Percentiles rank a stretch among this genome's conserved stretches.
Evolutionary conservation across 345 rosid genomes (phyloP).

Genomic region (Trapa bicornis): DNA sequence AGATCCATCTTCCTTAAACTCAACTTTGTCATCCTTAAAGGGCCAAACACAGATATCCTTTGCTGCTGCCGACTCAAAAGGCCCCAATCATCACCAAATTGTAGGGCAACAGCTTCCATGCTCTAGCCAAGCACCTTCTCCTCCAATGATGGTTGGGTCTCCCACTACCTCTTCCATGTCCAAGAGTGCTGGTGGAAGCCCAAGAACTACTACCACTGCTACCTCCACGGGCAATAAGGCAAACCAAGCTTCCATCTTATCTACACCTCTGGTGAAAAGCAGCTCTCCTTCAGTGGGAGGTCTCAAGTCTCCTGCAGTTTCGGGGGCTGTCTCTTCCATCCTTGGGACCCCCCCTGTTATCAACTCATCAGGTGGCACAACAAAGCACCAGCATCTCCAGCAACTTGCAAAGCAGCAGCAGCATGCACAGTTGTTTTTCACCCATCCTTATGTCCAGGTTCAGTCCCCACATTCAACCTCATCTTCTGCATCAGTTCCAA

Average conservation of each 20-base stretch:
- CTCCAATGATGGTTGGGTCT: slow-evolving; percentile 59
- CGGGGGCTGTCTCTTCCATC: slow-evolving; percentile 47
- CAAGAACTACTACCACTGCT: slow-evolving; percentile 58
- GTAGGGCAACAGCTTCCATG: slow-evolving; percentile 44
- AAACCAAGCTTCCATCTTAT: slow-evolving; percentile 51
- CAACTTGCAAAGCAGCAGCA: slow-evolving; percentile 47
- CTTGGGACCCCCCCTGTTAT: slow-evolving; percentile 49
- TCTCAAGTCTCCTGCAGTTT: slow-evolving; percentile 47
- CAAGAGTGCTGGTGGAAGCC: slow-evolving; percentile 83
- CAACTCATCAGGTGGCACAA: slow-evolving; percentile 30
- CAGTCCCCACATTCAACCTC: slow-evolving; percentile 40
- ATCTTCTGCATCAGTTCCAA: slow-evolving; percentile 20
- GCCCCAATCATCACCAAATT: slow-evolving; percentile 27
- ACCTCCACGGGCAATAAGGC: slow-evolving; percentile 36
- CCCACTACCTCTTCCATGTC: slow-evolving; percentile 78
- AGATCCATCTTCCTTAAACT: slow-evolving; percentile 37
- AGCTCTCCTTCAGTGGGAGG: slow-evolving; percentile 34
- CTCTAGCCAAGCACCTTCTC: slow-evolving; percentile 48
- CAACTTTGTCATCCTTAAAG: slow-evolving; percentile 44
- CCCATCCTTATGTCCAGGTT: slow-evolving; percentile 39
- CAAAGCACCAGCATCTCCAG: slow-evolving; percentile 40
- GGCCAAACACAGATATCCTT: slow-evolving; percentile 66
- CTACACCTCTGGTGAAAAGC: slow-evolving; percentile 64
- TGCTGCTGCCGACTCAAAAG: slow-evolving; percentile 56
- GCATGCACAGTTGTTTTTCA: slow-evolving; percentile 40